Evolutionary conservation across 2,329 filamentous ascomycete species (phyloP), one percentile per base, ranked within the genome.

Genomic region (Aspergillus sp.): DNA sequence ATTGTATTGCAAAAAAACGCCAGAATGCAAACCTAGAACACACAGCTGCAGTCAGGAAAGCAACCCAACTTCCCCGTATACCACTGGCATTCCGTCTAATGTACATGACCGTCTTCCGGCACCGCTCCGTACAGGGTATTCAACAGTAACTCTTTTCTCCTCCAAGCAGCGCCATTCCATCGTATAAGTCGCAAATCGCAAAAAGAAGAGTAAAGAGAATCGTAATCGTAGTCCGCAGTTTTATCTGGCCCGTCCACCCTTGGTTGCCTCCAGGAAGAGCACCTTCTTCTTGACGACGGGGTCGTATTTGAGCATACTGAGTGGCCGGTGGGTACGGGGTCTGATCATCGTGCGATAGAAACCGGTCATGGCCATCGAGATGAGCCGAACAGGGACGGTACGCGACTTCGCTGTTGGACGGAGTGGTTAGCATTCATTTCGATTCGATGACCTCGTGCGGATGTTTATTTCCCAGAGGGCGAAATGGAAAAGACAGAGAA

Each of bases 231-330:
- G 42, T 44, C 15, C 13, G 22, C 13, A 19, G 44, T 48, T 48
- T 62, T 61, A 72, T 61, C 66, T 68, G 41, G 60, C 59, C 72
- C 80, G 83, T 48, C 79, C 78, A 67, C 85, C 85, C 66, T 89
- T 86, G 68, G 95, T 96, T 65, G 88, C 83, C 69, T 98, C 93
- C 49, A 97, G 80, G 72, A 98, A 98, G 25, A 98, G 79, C 27
- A 98, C 93, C 74, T 95, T 87, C 76, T 91, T 89, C 69, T 90
- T 87, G 47, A 98, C 93, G 56, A 98, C 90, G 38, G 93, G 93
- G 67, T 98, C 93, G 73, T 98, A 98, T 77, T 98, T 98, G 61
- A 98, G 76, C 89, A 98, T 93, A 75, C 90, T 94, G 73, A 98
- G 81, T 48, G 94, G 90, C 41, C 85, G 78, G 53, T 90, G 79